phyloP scores from a whole-genome alignment of 1,139 yeast species.

The Kodamaea arcana region DNA sequence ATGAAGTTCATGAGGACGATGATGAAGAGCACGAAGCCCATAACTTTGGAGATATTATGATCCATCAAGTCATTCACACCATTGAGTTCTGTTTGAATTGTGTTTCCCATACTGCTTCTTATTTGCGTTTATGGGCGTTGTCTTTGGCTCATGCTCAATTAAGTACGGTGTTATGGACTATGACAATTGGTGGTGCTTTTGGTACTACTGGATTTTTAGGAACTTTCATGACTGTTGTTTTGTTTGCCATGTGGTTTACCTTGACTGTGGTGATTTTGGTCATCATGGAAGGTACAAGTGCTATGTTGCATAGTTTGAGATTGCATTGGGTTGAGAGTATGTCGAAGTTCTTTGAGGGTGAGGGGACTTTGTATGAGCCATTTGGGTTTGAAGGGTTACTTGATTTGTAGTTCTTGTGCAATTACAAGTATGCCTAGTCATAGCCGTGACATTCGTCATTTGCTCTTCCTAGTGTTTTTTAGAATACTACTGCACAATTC shows the following conservation, averaged over 20 bases:
- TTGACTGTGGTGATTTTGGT: conserved; percentile 72
- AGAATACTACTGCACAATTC: too few relatives aligned
- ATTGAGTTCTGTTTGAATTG: conserved; percentile 76
- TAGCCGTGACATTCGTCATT: too few relatives aligned
- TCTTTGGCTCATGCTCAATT: conserved; percentile 77
- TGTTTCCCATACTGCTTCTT: conserved; percentile 78
- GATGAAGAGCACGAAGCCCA: conserved; percentile 53
- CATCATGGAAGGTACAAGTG: conserved; percentile 83
- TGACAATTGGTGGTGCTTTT: conserved; percentile 64
- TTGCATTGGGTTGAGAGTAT: conserved; percentile 86
- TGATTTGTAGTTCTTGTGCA: conserved; percentile 10
- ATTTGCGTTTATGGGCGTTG: conserved; percentile 73
- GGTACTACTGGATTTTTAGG: conserved; percentile 49
- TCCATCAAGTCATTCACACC: conserved; percentile 76
- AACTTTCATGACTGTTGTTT: conserved; percentile 48
- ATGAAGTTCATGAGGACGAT: conserved; percentile 34
- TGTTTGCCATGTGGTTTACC: conserved; percentile 78
- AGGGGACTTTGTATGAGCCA: conserved; percentile 68
- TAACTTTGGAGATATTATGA: conserved; percentile 70
- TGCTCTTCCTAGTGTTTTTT: too few relatives aligned
- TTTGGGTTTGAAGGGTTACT: conserved; percentile 50
- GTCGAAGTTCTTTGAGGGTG: conserved; percentile 84
- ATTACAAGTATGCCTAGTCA: too few relatives aligned
- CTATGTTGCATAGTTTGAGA: conserved; percentile 81
- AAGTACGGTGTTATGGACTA: conserved; percentile 70